A percentile compares a stretch with the other conserved stretches of the same genome.
These are phyloP conservation scores for Drechslerella stenobrocha DNA, from an alignment of 2,329 filamentous ascomycete species.

Conservation along the genomic window DNA sequence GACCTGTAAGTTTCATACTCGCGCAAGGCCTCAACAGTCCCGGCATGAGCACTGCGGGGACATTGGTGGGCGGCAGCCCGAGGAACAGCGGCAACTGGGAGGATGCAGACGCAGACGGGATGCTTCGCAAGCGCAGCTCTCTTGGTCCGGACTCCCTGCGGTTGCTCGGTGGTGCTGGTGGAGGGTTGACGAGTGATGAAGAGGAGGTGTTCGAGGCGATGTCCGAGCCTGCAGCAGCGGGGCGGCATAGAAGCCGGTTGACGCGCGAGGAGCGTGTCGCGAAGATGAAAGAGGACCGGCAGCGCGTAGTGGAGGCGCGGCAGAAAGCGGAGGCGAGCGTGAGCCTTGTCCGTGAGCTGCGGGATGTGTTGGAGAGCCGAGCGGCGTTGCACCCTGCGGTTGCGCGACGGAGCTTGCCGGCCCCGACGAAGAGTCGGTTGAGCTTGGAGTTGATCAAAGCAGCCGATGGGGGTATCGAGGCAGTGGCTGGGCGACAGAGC, in stretches of 20 bases:
- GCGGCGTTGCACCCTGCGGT: constrained; percentile 51
- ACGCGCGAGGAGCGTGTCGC: constrained; percentile 83
- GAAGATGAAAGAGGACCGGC: constrained; percentile 85
- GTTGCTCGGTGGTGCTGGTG: constrained; percentile 67
- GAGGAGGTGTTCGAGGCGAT: constrained; percentile 91
- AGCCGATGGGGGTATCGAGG: constrained; percentile 29
- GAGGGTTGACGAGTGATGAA: constrained; percentile 59
- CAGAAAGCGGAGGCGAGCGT: constrained; percentile 79
- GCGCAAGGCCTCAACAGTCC: constrained; percentile 59
- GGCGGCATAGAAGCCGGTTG: constrained; percentile 69
- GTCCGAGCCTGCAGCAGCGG: constrained; percentile 63
- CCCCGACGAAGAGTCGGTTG: constrained; percentile 28
- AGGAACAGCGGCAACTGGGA: constrained; percentile 51
- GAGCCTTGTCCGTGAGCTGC: constrained; percentile 88
- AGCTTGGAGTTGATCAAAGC: constrained; percentile 42
- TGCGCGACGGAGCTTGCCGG: constrained; percentile 49
- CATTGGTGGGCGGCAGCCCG: constrained; percentile 61
- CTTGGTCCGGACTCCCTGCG: constrained; percentile 58
- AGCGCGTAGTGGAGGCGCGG: constrained; percentile 69
- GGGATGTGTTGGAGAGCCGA: constrained; percentile 76
- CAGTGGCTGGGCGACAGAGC: constrained; percentile 16
- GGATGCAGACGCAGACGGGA: constrained; percentile 38
- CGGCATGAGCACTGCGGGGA: constrained; percentile 68
- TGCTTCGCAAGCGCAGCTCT: constrained; percentile 34
- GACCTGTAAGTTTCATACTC: constrained; percentile 59